Conservation (phyloP, 768 basidiomycete species). For the Tephrocybe rancida region DNA sequence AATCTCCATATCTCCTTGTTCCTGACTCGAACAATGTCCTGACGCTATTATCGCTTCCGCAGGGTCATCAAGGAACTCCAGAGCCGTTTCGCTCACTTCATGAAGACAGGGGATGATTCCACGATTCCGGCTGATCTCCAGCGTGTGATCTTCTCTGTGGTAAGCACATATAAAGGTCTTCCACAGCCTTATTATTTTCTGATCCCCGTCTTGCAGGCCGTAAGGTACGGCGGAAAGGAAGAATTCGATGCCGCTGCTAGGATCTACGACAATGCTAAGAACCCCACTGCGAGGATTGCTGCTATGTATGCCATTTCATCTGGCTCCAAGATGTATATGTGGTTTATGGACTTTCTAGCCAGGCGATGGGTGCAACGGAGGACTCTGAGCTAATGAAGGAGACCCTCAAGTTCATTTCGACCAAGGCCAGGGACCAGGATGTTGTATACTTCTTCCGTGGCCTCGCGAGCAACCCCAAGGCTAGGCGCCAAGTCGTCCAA, state of each 20-base stretch:
- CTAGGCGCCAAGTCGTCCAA: slow-evolving; percentile 53
- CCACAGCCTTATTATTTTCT: slow-evolving; percentile 1
- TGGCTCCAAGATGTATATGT: background rate
- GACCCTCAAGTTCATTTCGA: slow-evolving; percentile 63
- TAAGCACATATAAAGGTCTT: slow-evolving; percentile 30
- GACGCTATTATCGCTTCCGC: background rate
- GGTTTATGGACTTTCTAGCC: slow-evolving; percentile 38
- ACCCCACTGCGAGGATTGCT: slow-evolving; percentile 70
- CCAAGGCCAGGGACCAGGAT: slow-evolving; percentile 61
- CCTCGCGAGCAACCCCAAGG: slow-evolving; percentile 54
- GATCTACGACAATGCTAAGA: slow-evolving; percentile 72
- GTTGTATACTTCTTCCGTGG: slow-evolving; percentile 64
- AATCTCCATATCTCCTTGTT: background rate
- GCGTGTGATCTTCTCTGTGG: slow-evolving; percentile 51
- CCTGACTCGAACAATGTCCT: background rate
- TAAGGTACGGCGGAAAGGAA: slow-evolving; percentile 67
- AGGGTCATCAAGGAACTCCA: slow-evolving; percentile 79
- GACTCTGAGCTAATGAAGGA: slow-evolving; percentile 59
- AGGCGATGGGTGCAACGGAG: slow-evolving; percentile 63
- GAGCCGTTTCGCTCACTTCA: slow-evolving; percentile 69
- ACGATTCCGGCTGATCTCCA: slow-evolving; percentile 82
- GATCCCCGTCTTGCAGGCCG: slow-evolving; percentile 46
- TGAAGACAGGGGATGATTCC: slow-evolving; percentile 74
- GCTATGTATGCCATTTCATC: slow-evolving; percentile 56
- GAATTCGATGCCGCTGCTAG: slow-evolving; percentile 77